phyloP scores from a whole-genome alignment of 2,329 filamentous ascomycete species.

The Fusarium tuaranense region DNA sequence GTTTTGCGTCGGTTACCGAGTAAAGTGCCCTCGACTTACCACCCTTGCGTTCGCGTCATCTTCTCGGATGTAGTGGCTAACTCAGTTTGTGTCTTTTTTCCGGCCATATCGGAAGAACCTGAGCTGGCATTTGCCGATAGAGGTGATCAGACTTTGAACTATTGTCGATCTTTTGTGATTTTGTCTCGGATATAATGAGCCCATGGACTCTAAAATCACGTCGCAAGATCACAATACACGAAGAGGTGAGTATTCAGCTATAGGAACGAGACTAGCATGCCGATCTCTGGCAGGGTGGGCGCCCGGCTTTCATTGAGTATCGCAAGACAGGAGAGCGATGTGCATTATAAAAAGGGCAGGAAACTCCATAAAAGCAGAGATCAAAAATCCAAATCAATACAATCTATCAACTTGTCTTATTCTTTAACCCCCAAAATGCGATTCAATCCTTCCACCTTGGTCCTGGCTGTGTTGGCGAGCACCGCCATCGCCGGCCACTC shows the following conservation, averaged over 20 bases:
- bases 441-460: conserved; percentile 6
- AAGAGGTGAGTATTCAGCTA: background rate
- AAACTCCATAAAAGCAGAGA: background rate
- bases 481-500: conserved; percentile 11
- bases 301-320: background rate
- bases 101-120: background rate
- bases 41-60: background rate
- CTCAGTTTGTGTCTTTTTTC: background rate
- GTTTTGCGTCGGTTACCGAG: background rate
- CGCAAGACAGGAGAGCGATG: background rate
- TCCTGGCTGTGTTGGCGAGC: conserved; percentile 9
- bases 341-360: background rate
- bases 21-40: background rate
- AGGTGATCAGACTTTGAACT: background rate
- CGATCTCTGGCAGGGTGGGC: background rate
- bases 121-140: background rate
- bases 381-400: background rate
- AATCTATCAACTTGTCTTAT: background rate
- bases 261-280: background rate
- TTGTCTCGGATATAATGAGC: background rate
- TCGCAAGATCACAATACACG: background rate
- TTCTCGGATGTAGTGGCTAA: background rate
- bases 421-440: conserved; percentile 1
- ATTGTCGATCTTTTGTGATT: background rate
- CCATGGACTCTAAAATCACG: background rate